Conservation (phyloP, 345 rosid species). For the Syzygium jambos region DNA sequence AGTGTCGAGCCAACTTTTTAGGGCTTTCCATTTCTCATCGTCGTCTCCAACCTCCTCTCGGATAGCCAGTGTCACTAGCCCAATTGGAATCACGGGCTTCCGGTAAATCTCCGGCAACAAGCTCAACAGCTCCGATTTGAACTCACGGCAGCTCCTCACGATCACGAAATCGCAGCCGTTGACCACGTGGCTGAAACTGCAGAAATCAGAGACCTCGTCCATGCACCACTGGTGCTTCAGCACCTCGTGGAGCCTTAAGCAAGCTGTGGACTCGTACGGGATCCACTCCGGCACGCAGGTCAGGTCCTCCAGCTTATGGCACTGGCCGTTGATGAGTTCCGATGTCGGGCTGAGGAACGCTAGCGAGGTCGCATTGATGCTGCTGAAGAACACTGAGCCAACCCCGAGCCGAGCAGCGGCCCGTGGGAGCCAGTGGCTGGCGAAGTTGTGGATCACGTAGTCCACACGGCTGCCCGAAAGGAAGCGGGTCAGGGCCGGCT, state of each 20-base stretch:
- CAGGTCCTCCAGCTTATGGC: constrained; percentile 13
- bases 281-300: constrained; percentile 21
- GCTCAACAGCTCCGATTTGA: constrained; percentile 4
- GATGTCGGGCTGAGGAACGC: constrained; percentile 11
- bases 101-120: not conserved
- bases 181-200: not conserved
- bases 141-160: constrained; percentile 5
- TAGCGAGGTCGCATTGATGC: constrained; percentile 6
- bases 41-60: not conserved
- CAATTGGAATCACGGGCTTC: constrained; percentile 5
- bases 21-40: not conserved
- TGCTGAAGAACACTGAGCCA: constrained; percentile 15
- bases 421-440: constrained; percentile 29
- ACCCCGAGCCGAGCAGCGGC: constrained; percentile 10
- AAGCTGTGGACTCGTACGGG: constrained; percentile 1
- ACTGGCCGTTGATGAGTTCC: not conserved
- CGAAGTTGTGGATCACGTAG: constrained; percentile 27
- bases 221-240: not conserved
- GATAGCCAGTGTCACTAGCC: not conserved
- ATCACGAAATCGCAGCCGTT: not conserved
- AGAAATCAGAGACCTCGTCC: constrained; percentile 2
- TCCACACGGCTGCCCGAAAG: constrained; percentile 7
- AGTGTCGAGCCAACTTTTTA: not conserved
- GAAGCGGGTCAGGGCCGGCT: constrained; percentile 6
- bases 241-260: constrained; percentile 3